phyloP scores from a whole-genome alignment of 257 asterid species.

The Ballota nigra region DNA sequence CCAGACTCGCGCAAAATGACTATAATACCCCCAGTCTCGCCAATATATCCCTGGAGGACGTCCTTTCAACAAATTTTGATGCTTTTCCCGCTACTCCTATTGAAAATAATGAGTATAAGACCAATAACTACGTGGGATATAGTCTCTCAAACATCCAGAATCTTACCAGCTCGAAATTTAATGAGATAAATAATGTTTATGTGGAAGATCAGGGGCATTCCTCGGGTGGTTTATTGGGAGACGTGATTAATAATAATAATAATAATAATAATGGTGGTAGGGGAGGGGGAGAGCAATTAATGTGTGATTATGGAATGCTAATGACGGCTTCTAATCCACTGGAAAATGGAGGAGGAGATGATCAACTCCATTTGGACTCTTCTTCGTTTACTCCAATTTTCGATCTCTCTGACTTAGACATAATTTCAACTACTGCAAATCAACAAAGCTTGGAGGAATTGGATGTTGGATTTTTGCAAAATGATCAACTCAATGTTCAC shows the following conservation, averaged over 20 bases:
- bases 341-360: not conserved
- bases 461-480: not conserved
- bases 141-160: slow-evolving; percentile 15
- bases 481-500: slow-evolving; percentile 18
- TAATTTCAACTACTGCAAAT: not conserved
- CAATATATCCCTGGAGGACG: not conserved
- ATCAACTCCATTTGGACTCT: not conserved
- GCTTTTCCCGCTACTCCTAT: not conserved
- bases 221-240: not conserved
- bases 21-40: not conserved
- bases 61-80: not conserved
- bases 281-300: not conserved
- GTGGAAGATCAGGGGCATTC: no score
- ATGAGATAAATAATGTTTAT: no score
- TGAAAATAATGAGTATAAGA: not conserved
- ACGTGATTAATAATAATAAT: not conserved
- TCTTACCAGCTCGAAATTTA: not conserved
- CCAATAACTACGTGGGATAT: slow-evolving; percentile 28
- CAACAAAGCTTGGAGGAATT: not conserved
- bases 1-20: not conserved
- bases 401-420: slow-evolving; percentile 21
- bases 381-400: slow-evolving; percentile 2
- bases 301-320: slow-evolving; percentile 8
- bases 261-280: no score
- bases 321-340: not conserved